These are phyloP conservation scores for Saposhnikovia divaricata DNA, from an alignment of 129 eudicot species.

Conservation along the genomic window DNA sequence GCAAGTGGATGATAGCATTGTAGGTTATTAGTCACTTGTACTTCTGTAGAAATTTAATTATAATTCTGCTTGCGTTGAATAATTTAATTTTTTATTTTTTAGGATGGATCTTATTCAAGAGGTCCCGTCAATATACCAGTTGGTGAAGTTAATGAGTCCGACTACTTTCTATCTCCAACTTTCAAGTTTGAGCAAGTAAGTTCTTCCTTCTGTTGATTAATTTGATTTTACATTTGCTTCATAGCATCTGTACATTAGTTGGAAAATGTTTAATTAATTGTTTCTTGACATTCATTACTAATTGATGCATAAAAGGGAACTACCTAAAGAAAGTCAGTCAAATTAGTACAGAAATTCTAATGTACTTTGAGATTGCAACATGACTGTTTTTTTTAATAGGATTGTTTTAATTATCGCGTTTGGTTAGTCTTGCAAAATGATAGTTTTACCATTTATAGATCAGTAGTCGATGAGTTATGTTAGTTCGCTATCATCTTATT, in stretches of 20 bases:
- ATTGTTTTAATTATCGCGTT: background rate
- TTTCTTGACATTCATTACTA: background rate
- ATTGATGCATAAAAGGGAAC: background rate
- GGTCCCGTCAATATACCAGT: slow-evolving; percentile 95
- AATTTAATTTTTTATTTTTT: slow-evolving; percentile 17
- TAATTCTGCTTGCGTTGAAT: background rate
- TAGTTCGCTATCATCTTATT: background rate
- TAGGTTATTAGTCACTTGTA: background rate
- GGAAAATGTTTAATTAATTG: background rate
- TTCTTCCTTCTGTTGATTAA: slow-evolving; percentile 11
- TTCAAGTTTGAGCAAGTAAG: slow-evolving; percentile 95
- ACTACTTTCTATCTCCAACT: slow-evolving; percentile 72
- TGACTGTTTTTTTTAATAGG: background rate
- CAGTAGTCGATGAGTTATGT: background rate
- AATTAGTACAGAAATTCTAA: background rate
- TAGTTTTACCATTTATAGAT: background rate
- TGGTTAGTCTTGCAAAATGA: background rate
- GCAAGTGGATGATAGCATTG: background rate
- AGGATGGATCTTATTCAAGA: slow-evolving; percentile 99
- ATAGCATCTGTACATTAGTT: background rate
- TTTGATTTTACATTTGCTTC: slow-evolving; percentile 3
- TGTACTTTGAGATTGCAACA: background rate
- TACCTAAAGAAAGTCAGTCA: background rate
- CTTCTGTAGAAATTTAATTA: background rate
- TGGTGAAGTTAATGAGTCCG: slow-evolving; percentile 54